Conservation (phyloP, 176 grass and related monocot genomes). For the Oryza rufipogon region DNA sequence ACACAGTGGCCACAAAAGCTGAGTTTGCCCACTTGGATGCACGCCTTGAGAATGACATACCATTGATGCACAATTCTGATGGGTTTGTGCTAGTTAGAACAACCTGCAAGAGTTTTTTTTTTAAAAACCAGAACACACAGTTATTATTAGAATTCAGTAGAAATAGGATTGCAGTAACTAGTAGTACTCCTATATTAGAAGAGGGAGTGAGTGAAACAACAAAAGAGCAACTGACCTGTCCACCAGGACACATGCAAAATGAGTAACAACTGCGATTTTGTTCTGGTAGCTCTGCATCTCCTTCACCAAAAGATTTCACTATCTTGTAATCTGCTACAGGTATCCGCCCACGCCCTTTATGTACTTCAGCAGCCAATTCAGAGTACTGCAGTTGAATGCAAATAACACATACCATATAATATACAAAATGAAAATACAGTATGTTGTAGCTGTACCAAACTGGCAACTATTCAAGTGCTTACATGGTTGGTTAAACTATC, state of each 20-base stretch:
- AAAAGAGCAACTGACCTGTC: slow-evolving; percentile 59
- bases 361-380: slow-evolving; percentile 81
- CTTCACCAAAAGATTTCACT: slow-evolving; percentile 66
- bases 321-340: slow-evolving; percentile 98
- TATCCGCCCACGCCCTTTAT: slow-evolving; percentile 87
- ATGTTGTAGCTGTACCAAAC: slow-evolving; percentile 15
- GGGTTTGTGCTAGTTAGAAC: slow-evolving; percentile 94
- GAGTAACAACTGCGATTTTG: slow-evolving; percentile 83
- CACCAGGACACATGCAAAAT: slow-evolving; percentile 99
- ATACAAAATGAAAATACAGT: slow-evolving; percentile 26
- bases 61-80: slow-evolving; percentile 93
- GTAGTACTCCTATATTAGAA: not conserved
- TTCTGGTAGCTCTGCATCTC: slow-evolving; percentile 35
- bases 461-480: slow-evolving; percentile 27
- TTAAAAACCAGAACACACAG: too few species aligned
- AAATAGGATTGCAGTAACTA: slow-evolving; percentile 15
- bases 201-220: not conserved
- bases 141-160: not conserved
- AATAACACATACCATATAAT: slow-evolving; percentile 27
- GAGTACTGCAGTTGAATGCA: slow-evolving; percentile 65
- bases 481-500: not conserved
- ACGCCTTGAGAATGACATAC: slow-evolving; percentile 94
- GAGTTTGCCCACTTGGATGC: slow-evolving; percentile 98
- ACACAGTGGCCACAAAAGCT: slow-evolving; percentile 87
- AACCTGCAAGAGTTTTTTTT: slow-evolving; percentile 59